Base-by-base conservation (phyloP, 352 stramenopile species). In the Phytophthora pluvialis region DNA sequence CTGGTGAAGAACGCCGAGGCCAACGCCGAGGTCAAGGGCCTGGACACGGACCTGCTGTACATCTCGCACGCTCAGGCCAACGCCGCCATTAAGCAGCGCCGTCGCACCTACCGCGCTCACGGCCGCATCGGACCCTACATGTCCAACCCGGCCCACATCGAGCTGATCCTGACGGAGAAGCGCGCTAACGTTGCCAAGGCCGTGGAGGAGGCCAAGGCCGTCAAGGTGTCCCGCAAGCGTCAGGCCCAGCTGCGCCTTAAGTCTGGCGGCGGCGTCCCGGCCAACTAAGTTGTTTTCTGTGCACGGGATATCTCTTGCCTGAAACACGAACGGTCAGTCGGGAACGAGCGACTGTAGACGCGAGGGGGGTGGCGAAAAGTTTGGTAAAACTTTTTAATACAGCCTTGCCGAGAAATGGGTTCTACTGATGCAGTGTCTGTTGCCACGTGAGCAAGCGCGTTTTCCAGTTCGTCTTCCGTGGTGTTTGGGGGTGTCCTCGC, bases 121-220 rank as follows among this genome's bases (percentile, higher is more conserved):
- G 97, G 97, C 78, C 95, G 97, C 78, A 98, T 99, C 78, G 95
- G 95, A 40, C 97, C 98, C 62, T 99, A 99, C 91, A 98, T 99
- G 90, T 97, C 92, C 75, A 98, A 98, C 86, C 98, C 98, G 55
- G 97, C 97, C 40, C 98, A 99, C 90, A 98, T 99, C 80, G 98
- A 99, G 93, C 87, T 99, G 21, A 98, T 99, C 81, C 85, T 99
- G 53, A 98, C 92, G 52, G 97, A 99, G 84, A 98, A 98, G 82
- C 74, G 81, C 56, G 91, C 97, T 60, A 94, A 97, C 70, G 95
- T 98, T 67, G 87, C 82, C 69, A 97, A 98, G 85, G 91, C 85
- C 54, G 89, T 92, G 47, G 91, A 98, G 73, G 94, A 98, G 69
- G 64, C 56, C 52, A 93, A 95, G 82, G 75, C 78, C 50, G 66